phyloP scores from a whole-genome alignment of 2,329 filamentous ascomycete species.

The Talaromyces sp. region DNA sequence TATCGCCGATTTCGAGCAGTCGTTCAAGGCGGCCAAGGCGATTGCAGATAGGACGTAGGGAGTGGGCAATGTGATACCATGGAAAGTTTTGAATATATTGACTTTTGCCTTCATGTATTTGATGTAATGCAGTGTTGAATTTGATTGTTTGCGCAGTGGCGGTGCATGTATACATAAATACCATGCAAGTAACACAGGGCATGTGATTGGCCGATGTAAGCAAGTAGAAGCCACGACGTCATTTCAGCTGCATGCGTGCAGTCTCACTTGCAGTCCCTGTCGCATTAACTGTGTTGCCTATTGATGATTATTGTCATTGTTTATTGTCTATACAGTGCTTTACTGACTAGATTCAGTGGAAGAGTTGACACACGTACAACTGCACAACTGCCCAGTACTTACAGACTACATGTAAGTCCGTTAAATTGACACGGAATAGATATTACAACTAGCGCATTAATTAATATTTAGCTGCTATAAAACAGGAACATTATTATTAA shows the following conservation, averaged over 20 bases:
- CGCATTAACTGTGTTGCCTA: neutral
- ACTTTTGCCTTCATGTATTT: too few species aligned
- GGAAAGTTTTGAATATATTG: neutral
- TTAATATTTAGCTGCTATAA: neutral
- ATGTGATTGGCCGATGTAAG: neutral
- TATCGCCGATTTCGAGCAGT: conserved; percentile 90
- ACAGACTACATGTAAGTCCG: neutral
- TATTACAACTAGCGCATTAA: neutral
- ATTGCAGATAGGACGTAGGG: conserved; percentile 4
- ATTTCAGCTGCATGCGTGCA: neutral
- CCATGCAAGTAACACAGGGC: too few species aligned
- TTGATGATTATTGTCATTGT: neutral
- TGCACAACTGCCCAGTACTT: too few species aligned
- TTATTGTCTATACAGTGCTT: neutral
- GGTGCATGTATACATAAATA: neutral
- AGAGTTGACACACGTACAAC: neutral
- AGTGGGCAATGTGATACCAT: neutral
- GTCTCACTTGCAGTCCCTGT: too few species aligned
- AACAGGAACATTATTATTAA: neutral
- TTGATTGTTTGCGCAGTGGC: neutral
- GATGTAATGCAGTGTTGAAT: neutral
- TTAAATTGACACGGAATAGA: neutral
- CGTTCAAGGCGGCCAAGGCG: conserved; percentile 54
- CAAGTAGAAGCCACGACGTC: neutral
- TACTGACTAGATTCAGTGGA: neutral